These are phyloP conservation scores for Melaleuca quinquenervia DNA, from an alignment of 345 rosid genomes.

Conservation along the genomic window DNA sequence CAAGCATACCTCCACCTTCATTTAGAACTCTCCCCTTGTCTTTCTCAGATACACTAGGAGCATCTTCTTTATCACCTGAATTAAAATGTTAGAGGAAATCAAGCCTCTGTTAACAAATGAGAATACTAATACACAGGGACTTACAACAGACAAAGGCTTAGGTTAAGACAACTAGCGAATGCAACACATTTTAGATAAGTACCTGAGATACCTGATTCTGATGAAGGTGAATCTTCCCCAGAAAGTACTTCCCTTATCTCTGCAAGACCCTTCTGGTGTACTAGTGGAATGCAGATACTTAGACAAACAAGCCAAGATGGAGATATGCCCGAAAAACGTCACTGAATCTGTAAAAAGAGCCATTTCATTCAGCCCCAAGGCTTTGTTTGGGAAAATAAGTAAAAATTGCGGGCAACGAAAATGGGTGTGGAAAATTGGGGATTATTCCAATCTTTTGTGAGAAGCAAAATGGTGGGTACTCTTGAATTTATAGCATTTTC, in stretches of 20 bases:
- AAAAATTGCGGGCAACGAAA: neutral
- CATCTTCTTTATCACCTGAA: constrained; percentile 3
- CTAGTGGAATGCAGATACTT: neutral
- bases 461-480: neutral
- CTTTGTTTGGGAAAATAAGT: neutral
- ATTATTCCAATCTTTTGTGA: neutral
- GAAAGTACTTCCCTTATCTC: constrained; percentile 82
- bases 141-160: no score
- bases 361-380: neutral
- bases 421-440: neutral
- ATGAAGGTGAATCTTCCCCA: constrained; percentile 22
- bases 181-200: neutral
- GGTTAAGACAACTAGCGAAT: neutral
- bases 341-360: neutral
- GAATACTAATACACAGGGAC: neutral
- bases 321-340: neutral
- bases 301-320: neutral
- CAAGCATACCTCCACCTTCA: constrained; percentile 57
- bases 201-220: constrained; percentile 25
- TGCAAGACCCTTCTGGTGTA: constrained; percentile 65
- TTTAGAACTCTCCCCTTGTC: constrained; percentile 17
- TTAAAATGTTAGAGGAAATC: constrained; percentile 6
- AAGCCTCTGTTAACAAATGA: neutral
- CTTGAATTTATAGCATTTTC: neutral
- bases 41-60: constrained; percentile 7